phyloP scores from a whole-genome alignment of 2,329 filamentous ascomycete genomes.

The Ascochyta koolunga region DNA sequence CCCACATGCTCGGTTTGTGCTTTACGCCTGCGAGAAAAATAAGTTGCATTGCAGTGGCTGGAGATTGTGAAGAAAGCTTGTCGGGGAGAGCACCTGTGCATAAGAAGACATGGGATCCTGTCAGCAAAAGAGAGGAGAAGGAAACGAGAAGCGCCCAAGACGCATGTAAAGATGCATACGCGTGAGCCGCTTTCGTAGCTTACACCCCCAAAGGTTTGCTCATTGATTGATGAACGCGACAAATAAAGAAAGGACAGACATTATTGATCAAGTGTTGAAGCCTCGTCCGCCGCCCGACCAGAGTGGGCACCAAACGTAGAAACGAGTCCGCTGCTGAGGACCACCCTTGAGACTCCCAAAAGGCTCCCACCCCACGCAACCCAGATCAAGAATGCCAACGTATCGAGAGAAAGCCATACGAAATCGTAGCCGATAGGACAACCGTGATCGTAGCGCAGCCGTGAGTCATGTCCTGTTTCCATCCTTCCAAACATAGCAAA shows the following conservation, averaged over 20 bases:
- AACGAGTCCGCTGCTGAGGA: slow-evolving; percentile 16
- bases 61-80: neutral
- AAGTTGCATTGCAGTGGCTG: neutral
- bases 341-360: slow-evolving; percentile 13
- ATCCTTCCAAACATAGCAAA: slow-evolving; percentile 20
- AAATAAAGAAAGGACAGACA: slow-evolving; percentile 38
- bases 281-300: slow-evolving; percentile 18
- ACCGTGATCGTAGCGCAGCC: slow-evolving; percentile 33
- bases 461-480: slow-evolving; percentile 30
- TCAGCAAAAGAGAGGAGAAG: neutral
- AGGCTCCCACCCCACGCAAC: slow-evolving; percentile 18
- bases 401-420: slow-evolving; percentile 21
- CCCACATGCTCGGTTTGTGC: neutral
- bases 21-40: neutral
- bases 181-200: slow-evolving; percentile 32
- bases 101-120: neutral
- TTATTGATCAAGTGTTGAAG: slow-evolving; percentile 21
- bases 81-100: neutral
- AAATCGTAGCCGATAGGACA: slow-evolving; percentile 24
- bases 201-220: slow-evolving; percentile 26
- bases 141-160: slow-evolving; percentile 1
- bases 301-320: slow-evolving; percentile 19
- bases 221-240: slow-evolving; percentile 29
- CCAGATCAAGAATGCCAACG: slow-evolving; percentile 22
- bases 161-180: slow-evolving; percentile 7